Conservation (phyloP, 345 rosid genomes). For the Zanthoxylum bungeanum region DNA sequence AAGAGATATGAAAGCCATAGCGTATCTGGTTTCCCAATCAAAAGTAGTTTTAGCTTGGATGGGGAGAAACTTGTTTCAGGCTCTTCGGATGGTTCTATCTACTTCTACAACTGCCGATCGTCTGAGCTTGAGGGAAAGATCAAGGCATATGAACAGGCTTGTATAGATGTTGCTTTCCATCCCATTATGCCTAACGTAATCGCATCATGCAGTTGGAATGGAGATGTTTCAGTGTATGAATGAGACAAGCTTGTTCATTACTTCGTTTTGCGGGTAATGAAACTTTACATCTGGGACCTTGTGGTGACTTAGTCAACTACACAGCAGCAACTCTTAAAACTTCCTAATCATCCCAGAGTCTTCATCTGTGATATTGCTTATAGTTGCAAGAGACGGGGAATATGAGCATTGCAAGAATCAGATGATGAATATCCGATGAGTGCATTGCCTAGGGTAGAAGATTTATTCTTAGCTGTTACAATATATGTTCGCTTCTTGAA, state of each 20-base stretch:
- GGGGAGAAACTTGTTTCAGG: conserved; percentile 65
- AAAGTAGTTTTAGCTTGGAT: conserved; percentile 69
- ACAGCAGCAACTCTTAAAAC: background rate
- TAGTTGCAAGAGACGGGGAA: background rate
- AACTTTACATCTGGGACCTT: background rate
- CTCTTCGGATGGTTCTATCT: conserved; percentile 72
- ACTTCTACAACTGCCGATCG: conserved; percentile 48
- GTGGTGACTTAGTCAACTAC: background rate
- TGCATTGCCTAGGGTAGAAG: too few relatives aligned
- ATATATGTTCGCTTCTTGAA: background rate
- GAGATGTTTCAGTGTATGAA: conserved; percentile 54
- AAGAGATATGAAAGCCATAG: conserved; percentile 67
- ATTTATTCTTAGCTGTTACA: background rate
- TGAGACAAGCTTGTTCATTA: background rate
- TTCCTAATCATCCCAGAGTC: background rate
- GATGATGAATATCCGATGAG: too few relatives aligned
- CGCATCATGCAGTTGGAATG: conserved; percentile 80
- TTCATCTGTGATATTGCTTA: background rate
- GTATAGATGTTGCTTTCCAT: too few relatives aligned
- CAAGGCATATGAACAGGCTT: conserved; percentile 64
- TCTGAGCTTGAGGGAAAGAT: conserved; percentile 48
- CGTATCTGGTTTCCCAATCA: conserved; percentile 78
- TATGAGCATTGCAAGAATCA: background rate
- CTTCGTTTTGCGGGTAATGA: background rate
- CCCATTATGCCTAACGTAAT: conserved; percentile 53